These are phyloP conservation scores for Bisporella sp. DNA, from an alignment of 2,329 filamentous ascomycete species.

Conservation along the genomic window DNA sequence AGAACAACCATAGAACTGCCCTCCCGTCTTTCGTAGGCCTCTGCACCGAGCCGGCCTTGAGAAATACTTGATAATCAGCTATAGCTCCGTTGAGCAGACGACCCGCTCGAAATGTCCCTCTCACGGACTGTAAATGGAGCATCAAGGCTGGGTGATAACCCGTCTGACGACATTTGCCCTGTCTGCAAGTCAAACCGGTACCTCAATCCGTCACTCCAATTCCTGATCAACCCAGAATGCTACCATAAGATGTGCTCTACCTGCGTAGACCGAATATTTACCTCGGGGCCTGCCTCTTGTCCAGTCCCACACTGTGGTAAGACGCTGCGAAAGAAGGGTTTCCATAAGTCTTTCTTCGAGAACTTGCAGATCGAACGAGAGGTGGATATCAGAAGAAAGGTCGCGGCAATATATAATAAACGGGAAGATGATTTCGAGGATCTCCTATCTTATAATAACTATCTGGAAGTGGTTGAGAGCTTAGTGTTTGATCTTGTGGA, in stretches of 20 bases:
- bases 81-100: too few species aligned
- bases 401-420: slow-evolving; percentile 79
- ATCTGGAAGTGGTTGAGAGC: slow-evolving; percentile 86
- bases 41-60: too few species aligned
- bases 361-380: slow-evolving; percentile 86
- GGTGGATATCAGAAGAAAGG: slow-evolving; percentile 80
- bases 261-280: slow-evolving; percentile 92
- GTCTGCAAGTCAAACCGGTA: slow-evolving; percentile 97
- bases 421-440: slow-evolving; percentile 86
- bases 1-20: too few species aligned
- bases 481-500: slow-evolving; percentile 83
- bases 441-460: slow-evolving; percentile 81
- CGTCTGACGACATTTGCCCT: slow-evolving; percentile 69
- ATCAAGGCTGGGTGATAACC: slow-evolving; percentile 14
- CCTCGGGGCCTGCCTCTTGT: slow-evolving; percentile 83
- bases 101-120: neutral
- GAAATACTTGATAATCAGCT: too few species aligned
- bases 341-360: slow-evolving; percentile 82
- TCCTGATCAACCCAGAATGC: slow-evolving; percentile 96
- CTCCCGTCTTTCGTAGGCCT: too few species aligned
- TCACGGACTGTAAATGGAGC: too few species aligned
- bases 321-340: slow-evolving; percentile 77
- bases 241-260: slow-evolving; percentile 99
- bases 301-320: slow-evolving; percentile 83
- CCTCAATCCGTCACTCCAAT: slow-evolving; percentile 87